These are phyloP conservation scores for Fraxinus cuspidata DNA, from an alignment of 257 asterid species.

Conservation along the genomic window DNA sequence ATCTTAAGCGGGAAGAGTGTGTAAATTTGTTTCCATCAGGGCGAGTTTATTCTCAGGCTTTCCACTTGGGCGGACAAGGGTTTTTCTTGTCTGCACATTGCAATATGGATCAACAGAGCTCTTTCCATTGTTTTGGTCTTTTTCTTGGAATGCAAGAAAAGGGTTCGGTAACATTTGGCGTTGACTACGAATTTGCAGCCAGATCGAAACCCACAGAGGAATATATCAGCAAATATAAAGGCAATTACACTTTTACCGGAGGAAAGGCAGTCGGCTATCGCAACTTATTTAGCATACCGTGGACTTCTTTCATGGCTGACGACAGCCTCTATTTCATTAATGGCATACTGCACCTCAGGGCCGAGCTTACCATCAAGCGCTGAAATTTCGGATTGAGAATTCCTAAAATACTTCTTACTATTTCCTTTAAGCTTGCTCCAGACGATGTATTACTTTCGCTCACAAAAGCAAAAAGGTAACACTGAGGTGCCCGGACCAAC, in stretches of 20 bases:
- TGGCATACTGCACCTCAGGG: slow-evolving; percentile 34
- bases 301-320: slow-evolving; percentile 38
- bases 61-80: slow-evolving; percentile 39
- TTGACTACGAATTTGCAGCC: slow-evolving; percentile 36
- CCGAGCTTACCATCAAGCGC: slow-evolving; percentile 34
- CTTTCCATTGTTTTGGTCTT: slow-evolving; percentile 35
- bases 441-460: background rate
- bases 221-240: slow-evolving; percentile 34
- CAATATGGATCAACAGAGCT: slow-evolving; percentile 34
- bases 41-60: slow-evolving; percentile 35
- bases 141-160: slow-evolving; percentile 38
- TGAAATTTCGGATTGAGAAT: slow-evolving; percentile 1
- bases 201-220: slow-evolving; percentile 35
- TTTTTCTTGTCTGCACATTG: slow-evolving; percentile 36
- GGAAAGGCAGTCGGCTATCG: slow-evolving; percentile 40
- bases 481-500: slow-evolving; percentile 9
- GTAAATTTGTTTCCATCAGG: slow-evolving; percentile 33
- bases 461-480: background rate
- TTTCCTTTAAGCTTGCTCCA: background rate
- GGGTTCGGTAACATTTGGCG: slow-evolving; percentile 30
- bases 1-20: slow-evolving; percentile 33
- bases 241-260: slow-evolving; percentile 36
- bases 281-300: slow-evolving; percentile 30
- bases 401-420: background rate
- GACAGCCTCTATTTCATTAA: slow-evolving; percentile 36